Evolutionary conservation across 805 yeast species (phyloP).

Genomic region (Candida sphagnicola): DNA sequence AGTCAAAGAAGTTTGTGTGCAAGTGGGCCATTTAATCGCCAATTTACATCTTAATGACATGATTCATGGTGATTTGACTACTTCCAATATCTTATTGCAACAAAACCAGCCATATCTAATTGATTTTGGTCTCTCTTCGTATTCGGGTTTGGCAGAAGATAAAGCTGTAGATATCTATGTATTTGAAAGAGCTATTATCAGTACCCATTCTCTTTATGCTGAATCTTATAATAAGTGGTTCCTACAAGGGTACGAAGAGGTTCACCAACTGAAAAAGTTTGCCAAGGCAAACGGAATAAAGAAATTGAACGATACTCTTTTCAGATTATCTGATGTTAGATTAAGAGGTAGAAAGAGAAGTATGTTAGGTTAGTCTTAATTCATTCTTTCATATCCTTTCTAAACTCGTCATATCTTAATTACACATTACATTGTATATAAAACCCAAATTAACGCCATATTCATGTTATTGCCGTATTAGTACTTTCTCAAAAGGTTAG

Average conservation of each 20-base stretch:
- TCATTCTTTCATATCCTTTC: too few relatives aligned
- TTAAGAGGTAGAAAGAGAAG: slow-evolving; percentile 92
- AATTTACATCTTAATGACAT: slow-evolving; percentile 70
- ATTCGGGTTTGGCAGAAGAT: slow-evolving; percentile 75
- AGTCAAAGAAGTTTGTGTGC: slow-evolving; percentile 42
- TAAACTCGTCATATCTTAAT: too few relatives aligned
- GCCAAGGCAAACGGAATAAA: slow-evolving; percentile 30
- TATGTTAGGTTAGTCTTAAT: slow-evolving; percentile 70
- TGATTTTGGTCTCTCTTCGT: slow-evolving; percentile 88
- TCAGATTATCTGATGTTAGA: slow-evolving; percentile 77
- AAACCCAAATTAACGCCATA: background rate
- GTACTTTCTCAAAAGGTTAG: too few relatives aligned
- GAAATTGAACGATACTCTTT: slow-evolving; percentile 49
- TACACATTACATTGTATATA: too few relatives aligned
- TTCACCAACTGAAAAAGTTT: slow-evolving; percentile 26
- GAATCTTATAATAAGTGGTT: slow-evolving; percentile 64
- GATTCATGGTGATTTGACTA: slow-evolving; percentile 92
- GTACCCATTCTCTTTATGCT: slow-evolving; percentile 83
- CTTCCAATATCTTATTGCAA: slow-evolving; percentile 73
- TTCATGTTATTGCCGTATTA: background rate
- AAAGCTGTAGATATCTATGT: slow-evolving; percentile 97
- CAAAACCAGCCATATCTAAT: slow-evolving; percentile 55
- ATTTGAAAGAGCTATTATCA: slow-evolving; percentile 81
- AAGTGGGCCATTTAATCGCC: slow-evolving; percentile 68
- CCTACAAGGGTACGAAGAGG: slow-evolving; percentile 59